Conservation (phyloP, 1,139 yeast species). For the Candida frijolesensis region DNA sequence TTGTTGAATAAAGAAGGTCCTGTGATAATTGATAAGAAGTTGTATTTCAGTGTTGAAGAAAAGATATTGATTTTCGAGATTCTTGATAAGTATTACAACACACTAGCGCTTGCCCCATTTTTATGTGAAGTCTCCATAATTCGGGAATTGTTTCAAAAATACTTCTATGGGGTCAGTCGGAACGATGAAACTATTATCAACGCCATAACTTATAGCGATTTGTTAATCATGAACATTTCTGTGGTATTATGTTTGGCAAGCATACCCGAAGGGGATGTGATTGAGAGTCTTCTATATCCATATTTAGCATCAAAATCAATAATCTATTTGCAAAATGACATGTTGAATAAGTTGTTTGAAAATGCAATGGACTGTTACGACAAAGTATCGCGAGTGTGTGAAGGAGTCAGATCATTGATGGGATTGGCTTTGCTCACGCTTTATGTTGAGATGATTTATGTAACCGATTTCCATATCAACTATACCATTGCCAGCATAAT, state of each 20-base stretch:
- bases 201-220: slow-evolving; percentile 15
- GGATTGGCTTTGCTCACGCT: slow-evolving; percentile 25
- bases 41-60: slow-evolving; percentile 9
- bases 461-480: slow-evolving; percentile 27
- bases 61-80: slow-evolving; percentile 14
- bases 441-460: slow-evolving; percentile 26
- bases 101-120: slow-evolving; percentile 11
- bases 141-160: slow-evolving; percentile 15
- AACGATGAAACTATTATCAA: slow-evolving; percentile 11
- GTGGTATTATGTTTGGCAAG: slow-evolving; percentile 17
- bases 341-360: slow-evolving; percentile 17
- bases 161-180: slow-evolving; percentile 11
- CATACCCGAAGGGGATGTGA: slow-evolving; percentile 6
- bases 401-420: slow-evolving; percentile 25
- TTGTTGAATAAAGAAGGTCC: slow-evolving; percentile 2
- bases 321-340: slow-evolving; percentile 5
- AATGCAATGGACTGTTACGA: slow-evolving; percentile 25
- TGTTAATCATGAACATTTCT: slow-evolving; percentile 21
- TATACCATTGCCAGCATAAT: slow-evolving; percentile 22
- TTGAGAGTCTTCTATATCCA: slow-evolving; percentile 11
- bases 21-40: background rate
- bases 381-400: slow-evolving; percentile 19
- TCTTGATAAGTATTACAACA: slow-evolving; percentile 12
- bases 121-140: slow-evolving; percentile 10
- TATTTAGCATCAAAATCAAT: slow-evolving; percentile 8